Base-by-base conservation (phyloP, 1,284 basidiomycete species). In the Porodaedalea pini region DNA sequence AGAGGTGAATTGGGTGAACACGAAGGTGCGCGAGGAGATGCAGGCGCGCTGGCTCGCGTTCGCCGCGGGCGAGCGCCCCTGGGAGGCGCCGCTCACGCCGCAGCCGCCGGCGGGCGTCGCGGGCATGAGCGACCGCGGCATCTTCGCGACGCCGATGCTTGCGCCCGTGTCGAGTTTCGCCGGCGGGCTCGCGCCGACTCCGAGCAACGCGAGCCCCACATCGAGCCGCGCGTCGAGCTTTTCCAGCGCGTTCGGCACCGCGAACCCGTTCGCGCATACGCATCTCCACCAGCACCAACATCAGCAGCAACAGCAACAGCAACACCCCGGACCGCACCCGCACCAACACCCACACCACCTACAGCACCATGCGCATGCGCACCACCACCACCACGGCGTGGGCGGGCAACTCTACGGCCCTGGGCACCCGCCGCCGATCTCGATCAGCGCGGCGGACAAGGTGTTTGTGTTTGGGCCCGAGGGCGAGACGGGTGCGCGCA, bases 381-480 rank as follows among this genome's bases (percentile, higher is more conserved):
- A 17, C 43, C 40, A 44, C 25, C 54, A 51, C 13, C 45, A 34
- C 15, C 53, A 49, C 29, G 37, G 29, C 3, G 37, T 11, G 10
- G 21, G 23, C 5, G 32, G 23, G 7, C 39, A 41, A 21, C 40
- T 56, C 6, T 56, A 59, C 49, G 58, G 58, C 8, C 48, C 56
- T 21, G 15, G 15, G 34, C 54, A 60, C 21, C 52, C 57, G 5
- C 45, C 53, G 51, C 57, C 53, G 29, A 61, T 59, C 21, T 56
- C 50, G n/a, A 52, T 56, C 37, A 54, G 51, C 53, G 54, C 27
- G 47, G 47, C 57, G 21, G 78, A 82, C 55, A 83, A 80, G 67
- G 78, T 88, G 53, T 89, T 78, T 67, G 86, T 90, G n/a, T 88
- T 86, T 64, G 85, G 84, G 6, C 84, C 84, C 0, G 85, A 86